Percentiles rank a stretch among this genome's conserved stretches.
Evolutionary conservation across 768 basidiomycete genomes (phyloP).

Genomic region (Polyporus arcularius): DNA sequence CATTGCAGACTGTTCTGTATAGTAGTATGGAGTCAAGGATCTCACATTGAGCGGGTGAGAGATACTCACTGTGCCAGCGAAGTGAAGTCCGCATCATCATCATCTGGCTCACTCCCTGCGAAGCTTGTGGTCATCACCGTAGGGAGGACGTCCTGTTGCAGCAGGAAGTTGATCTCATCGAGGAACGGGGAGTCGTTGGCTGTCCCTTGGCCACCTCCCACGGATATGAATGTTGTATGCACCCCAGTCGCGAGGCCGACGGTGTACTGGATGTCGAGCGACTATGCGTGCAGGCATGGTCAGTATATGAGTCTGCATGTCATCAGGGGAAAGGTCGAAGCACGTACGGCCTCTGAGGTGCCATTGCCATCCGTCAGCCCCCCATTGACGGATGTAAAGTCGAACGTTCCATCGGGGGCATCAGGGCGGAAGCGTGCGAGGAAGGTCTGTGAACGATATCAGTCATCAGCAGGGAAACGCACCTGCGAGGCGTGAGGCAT

Average conservation of each 20-base stretch:
- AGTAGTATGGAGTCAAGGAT: neutral
- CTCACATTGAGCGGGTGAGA: neutral
- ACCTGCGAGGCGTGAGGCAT: no score
- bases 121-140: slow-evolving; percentile 66
- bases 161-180: slow-evolving; percentile 60
- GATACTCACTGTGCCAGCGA: no score
- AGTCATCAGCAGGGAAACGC: no score
- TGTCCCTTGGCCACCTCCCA: no score
- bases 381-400: no score
- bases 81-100: no score
- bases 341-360: neutral
- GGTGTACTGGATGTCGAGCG: slow-evolving; percentile 35
- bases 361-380: neutral
- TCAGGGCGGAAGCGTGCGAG: no score
- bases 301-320: no score
- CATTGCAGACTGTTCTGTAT: slow-evolving; percentile 33
- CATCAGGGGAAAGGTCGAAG: no score
- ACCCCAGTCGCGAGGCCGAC: slow-evolving; percentile 31
- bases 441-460: no score
- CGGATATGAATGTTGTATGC: slow-evolving; percentile 20
- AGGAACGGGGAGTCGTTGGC: slow-evolving; percentile 9
- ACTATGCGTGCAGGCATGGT: slow-evolving; percentile 10
- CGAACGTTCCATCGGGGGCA: no score
- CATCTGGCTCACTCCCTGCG: no score
- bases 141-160: slow-evolving; percentile 45